Conservation (phyloP, 2,329 filamentous ascomycete species). For the Phaeosphaeriaceae sp. region DNA sequence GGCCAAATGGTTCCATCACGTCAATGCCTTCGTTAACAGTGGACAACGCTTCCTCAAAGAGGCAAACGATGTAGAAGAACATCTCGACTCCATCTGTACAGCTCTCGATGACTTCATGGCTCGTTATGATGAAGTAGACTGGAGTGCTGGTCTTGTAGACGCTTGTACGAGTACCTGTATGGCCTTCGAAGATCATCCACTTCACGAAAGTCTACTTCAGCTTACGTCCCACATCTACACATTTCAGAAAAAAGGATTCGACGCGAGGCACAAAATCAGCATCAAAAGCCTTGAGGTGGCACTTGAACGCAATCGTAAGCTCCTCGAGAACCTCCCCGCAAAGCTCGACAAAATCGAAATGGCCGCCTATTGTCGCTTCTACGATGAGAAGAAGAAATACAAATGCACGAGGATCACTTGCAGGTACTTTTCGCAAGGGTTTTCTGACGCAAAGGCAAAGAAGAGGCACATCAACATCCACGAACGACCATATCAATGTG, state of each 20-base stretch:
- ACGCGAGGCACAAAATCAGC: slow-evolving; percentile 39
- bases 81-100: slow-evolving; percentile 8
- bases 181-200: slow-evolving; percentile 12
- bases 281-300: slow-evolving; percentile 32
- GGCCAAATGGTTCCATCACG: slow-evolving; percentile 38
- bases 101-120: slow-evolving; percentile 31
- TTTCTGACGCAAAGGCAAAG: slow-evolving; percentile 34
- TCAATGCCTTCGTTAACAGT: slow-evolving; percentile 32
- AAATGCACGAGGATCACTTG: slow-evolving; percentile 54
- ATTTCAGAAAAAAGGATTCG: slow-evolving; percentile 39
- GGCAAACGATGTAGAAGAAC: slow-evolving; percentile 1
- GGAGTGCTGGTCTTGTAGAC: slow-evolving; percentile 14
- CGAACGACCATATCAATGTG: slow-evolving; percentile 51
- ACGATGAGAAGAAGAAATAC: slow-evolving; percentile 48
- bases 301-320: slow-evolving; percentile 36
- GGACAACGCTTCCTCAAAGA: slow-evolving; percentile 25
- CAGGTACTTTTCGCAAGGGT: slow-evolving; percentile 54
- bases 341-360: slow-evolving; percentile 11
- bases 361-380: slow-evolving; percentile 32
- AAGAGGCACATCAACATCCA: slow-evolving; percentile 51
- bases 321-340: slow-evolving; percentile 35
- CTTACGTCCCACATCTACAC: slow-evolving; percentile 41
- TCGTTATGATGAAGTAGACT: slow-evolving; percentile 25
- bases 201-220: slow-evolving; percentile 30
- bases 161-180: slow-evolving; percentile 21